Base-by-base conservation (phyloP, 805 yeast species). In the Candida morakotiae region DNA sequence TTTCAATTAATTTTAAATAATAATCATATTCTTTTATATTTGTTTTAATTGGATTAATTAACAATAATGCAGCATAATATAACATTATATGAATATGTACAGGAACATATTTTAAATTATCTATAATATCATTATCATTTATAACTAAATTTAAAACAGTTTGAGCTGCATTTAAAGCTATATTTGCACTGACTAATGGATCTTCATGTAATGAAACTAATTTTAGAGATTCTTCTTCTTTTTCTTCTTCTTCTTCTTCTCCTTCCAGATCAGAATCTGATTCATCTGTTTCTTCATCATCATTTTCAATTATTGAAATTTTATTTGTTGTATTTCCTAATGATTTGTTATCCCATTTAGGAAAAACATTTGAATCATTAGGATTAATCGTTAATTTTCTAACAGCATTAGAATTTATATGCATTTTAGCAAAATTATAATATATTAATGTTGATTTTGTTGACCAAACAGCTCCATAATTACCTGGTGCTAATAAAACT, bases 361-460 rank as follows among this genome's bases (percentile, higher is more conserved):
- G 35, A 18, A 32, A 32, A 9, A 43, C 40, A 4, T 31, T 38
- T 8, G 45, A 58, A 39, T 62, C 64, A 24, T 30, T 44, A 2
- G 60, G 49, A 23, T 60, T 51, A 3, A 51, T 42, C 28, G 56
- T 71, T 11, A 72, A 54, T 26, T 61, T 63, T 23, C 78, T 52
- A 5, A 75, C 73, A 2, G 75, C 72, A 4, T 62, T 39, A 13
- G 75, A 78, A 51, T 81, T 81, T 22, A 81, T 75, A 52, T 81
- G 83, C 83, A 81, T 78, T 49, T 80, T 78, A 23, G 88, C 88
- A 64, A 81, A 81, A 49, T 81, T 81, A 50, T 81, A 81, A 51
- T 81, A 82, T 29, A 81, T 75, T 41, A 81, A 61, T 0, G 87
- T 80, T 1, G 84, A 78, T 48, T 81, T 81, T 1, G 83, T 73